A percentile compares a stretch with the other conserved stretches of the same genome.
Evolutionary conservation across 495 filamentous ascomycete genomes (phyloP).

Genomic region (Letharia columbiana): DNA sequence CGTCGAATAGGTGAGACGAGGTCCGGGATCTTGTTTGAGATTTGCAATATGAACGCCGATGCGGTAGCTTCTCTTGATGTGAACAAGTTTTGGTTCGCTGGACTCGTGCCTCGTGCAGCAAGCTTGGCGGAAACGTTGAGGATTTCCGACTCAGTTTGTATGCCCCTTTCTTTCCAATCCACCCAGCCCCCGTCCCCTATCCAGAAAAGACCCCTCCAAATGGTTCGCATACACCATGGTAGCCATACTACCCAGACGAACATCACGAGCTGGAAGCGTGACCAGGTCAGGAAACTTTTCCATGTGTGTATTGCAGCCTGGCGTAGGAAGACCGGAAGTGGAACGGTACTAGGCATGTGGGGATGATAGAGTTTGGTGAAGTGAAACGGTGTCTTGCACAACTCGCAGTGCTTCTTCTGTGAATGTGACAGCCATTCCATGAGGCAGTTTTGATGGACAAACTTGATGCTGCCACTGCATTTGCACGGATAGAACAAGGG

Average conservation of each 20-base stretch:
- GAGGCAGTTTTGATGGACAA: conserved; percentile 92
- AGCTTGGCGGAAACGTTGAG: conserved; percentile 18
- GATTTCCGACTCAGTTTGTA: conserved; percentile 8
- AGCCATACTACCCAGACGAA: conserved; percentile 84
- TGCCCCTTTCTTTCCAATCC: conserved; percentile 29
- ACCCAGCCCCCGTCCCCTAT: conserved; percentile 85
- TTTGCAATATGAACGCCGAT: conserved; percentile 27
- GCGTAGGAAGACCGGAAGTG: conserved; percentile 66
- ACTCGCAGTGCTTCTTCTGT: conserved; percentile 97
- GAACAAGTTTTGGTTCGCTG: conserved; percentile 26
- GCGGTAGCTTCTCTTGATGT: conserved; percentile 25
- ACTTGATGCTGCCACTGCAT: conserved; percentile 97
- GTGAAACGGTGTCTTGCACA: conserved; percentile 95
- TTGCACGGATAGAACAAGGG: conserved; percentile 96
- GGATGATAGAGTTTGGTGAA: conserved; percentile 97
- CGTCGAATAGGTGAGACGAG: conserved; percentile 36
- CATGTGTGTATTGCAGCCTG: conserved; percentile 64
- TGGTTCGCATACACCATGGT: conserved; percentile 81
- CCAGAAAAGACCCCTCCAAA: conserved; percentile 93
- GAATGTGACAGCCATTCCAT: conserved; percentile 98
- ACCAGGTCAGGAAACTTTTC: conserved; percentile 63
- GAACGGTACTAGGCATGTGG: conserved; percentile 78
- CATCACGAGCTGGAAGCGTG: conserved; percentile 65
- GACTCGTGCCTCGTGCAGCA: conserved; percentile 33
- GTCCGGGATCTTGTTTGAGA: conserved; percentile 25